phyloP scores from a whole-genome alignment of 208 protist genomes.

The Phytomonas serpens region DNA sequence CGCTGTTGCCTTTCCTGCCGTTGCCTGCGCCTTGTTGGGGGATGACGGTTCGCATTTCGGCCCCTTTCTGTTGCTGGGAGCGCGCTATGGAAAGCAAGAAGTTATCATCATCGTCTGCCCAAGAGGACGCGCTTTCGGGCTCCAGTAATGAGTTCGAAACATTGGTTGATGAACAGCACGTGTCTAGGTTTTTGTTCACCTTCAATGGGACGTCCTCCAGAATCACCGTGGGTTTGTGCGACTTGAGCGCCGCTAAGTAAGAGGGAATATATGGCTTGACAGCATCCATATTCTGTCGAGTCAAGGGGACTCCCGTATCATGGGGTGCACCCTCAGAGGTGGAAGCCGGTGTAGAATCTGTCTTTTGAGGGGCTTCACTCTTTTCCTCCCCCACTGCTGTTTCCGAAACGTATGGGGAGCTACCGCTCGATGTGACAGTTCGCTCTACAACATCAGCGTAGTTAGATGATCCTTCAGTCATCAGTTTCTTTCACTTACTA shows the following conservation, averaged over 20 bases:
- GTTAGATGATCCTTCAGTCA: neutral
- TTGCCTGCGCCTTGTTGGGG: neutral
- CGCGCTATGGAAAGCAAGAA: slow-evolving; percentile 28
- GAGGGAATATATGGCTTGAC: slow-evolving; percentile 20
- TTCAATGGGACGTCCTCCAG: slow-evolving; percentile 23
- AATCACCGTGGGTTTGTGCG: slow-evolving; percentile 13
- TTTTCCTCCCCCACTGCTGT: neutral
- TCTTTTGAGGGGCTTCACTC: neutral
- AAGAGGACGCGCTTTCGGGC: slow-evolving; percentile 27
- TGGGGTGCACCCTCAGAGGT: neutral
- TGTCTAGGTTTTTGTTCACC: slow-evolving; percentile 4
- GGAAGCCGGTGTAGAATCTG: neutral
- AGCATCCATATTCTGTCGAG: neutral
- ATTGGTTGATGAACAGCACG: slow-evolving; percentile 13
- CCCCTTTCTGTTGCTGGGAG: neutral
- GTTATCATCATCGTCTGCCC: slow-evolving; percentile 43
- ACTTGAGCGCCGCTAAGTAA: slow-evolving; percentile 28
- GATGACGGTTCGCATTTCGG: slow-evolving; percentile 6
- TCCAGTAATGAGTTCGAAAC: slow-evolving; percentile 30
- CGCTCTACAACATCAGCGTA: neutral
- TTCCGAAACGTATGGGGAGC: neutral
- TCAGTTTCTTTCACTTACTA: neutral
- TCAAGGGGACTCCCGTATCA: neutral
- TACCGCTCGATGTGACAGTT: neutral
- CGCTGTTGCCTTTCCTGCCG: neutral